Base-by-base conservation (phyloP, 352 stramenopile species). In the Globisporangium yorkense region DNA sequence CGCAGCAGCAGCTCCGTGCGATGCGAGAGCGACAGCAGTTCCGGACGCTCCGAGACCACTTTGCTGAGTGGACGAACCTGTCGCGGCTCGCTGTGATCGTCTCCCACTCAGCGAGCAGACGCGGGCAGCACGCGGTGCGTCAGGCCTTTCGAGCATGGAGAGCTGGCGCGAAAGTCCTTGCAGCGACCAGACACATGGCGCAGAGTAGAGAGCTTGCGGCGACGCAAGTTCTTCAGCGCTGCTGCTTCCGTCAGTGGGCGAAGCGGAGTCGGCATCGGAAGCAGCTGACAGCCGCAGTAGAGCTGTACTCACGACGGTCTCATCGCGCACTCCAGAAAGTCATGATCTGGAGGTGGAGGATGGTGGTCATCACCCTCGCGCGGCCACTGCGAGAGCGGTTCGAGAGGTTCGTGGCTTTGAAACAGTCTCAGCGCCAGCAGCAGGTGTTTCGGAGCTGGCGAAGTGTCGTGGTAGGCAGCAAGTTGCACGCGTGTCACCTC, bases 11-110 rank as follows among this genome's bases (percentile, higher is more conserved):
- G 8, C 20, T 56, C 16, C 67, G 66, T 2, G 15, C 70, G 6
- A 18, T 71, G 24, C 72, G 57, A 35, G 9, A 49, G 15, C 70
- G 6, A 18, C 59, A 76, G 0, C 54, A 74, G 8, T 16, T 56
- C n/a, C 67, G 67, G 2, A 15, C 70, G 5, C 20, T 71, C 21
- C 71, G 56, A 35, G 9, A 51, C 12, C 62, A 87, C 33, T 77
- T 88, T 50, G 57, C 10, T 0, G 75, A 85, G 46, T 92, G 81
- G 81, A 50, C 75, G 2, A 88, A 87, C 56, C 10, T 76, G 27
- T 73, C 79, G 1, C 75, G 79, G 0, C 68, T 91, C 2, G 67
- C 58, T 31, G 59, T 91, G 5, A 88, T 88, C 24, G 70, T 70
- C 0, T 59, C 67, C 20, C 68, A 79, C 43, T 68, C 64, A 31